Evolutionary conservation across 2,329 filamentous ascomycete species (phyloP).

Genomic region (Cladosporium sp.): DNA sequence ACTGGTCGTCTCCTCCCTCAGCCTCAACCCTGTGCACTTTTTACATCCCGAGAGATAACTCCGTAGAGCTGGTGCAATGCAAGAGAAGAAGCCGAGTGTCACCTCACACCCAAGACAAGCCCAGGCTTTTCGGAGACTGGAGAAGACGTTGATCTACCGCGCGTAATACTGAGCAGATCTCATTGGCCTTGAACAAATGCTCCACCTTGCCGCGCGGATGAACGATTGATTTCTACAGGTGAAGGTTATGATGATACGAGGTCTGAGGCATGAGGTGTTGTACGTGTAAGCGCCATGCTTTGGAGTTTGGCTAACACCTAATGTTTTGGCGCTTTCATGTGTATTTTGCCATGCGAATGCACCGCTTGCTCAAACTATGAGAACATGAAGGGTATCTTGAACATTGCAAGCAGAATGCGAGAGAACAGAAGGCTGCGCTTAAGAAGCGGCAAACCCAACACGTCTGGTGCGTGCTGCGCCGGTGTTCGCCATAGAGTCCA

Average conservation of each 20-base stretch:
- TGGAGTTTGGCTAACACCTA: not conserved
- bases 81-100: not conserved
- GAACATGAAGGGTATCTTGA: slow-evolving; percentile 20
- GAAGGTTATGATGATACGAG: not conserved
- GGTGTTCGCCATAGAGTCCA: slow-evolving; percentile 40
- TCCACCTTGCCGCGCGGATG: slow-evolving; percentile 54
- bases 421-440: not conserved
- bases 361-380: not conserved
- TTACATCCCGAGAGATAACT: slow-evolving; percentile 15
- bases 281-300: not conserved
- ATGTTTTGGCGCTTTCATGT: not conserved
- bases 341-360: not conserved
- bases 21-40: slow-evolving; percentile 7
- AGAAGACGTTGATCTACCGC: slow-evolving; percentile 48
- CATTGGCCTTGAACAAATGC: slow-evolving; percentile 53
- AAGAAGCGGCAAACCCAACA: slow-evolving; percentile 39
- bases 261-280: not conserved
- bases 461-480: slow-evolving; percentile 36
- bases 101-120: slow-evolving; percentile 9
- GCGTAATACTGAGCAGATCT: slow-evolving; percentile 58
- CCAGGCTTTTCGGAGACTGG: slow-evolving; percentile 25
- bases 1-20: slow-evolving; percentile 18
- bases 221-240: too few species aligned
- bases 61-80: slow-evolving; percentile 16
- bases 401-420: slow-evolving; percentile 1